Evolutionary conservation across 1,284 basidiomycete species (phyloP), one percentile per base, ranked within the genome.

Genomic region (Ganoderma resinaceum): DNA sequence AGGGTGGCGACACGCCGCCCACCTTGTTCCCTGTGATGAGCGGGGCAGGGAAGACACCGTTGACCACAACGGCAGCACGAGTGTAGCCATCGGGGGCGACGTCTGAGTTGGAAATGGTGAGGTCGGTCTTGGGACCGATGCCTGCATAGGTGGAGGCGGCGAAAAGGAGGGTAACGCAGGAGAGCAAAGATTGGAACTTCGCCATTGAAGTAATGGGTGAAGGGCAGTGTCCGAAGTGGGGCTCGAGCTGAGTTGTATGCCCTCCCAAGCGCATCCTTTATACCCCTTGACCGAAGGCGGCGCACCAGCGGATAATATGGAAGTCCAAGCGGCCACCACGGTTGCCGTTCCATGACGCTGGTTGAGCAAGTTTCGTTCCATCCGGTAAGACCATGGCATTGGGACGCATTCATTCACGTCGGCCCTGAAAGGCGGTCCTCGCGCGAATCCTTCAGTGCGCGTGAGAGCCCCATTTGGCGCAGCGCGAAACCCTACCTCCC

Each of bases 11-110:
- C 26, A 14, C n/a, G 16, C 12, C 1, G 14, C 63, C 16, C 61
- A 76, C 77, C 71, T 73, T 76, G 9, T 63, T 65, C 4, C 69
- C 77, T 12, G 49, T 62, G 55, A 79, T 77, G 26, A 78, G 63
- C 18, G 76, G 78, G 1, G 71, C 74, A 6, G 77, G 78, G 40
- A 77, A 75, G 12, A 59, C 63, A 14, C 71, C 72, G 20, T 72
- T 75, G 3, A 75, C 76, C 9, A 78, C 73, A 42, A 74, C 64
- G 33, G 77, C 72, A 31, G 72, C 72, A 65, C 66, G 72, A 31
- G 62, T 23, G 64, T 72, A 75, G 4, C 74, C 74, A 65, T 76
- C 76, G n/a, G 74, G 76, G 40, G 74, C 69, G 46, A 77, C 63
- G 26, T 63, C 43, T 12, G 65, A 70, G 26, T 77, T 70, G 38